A percentile compares a stretch with the other conserved stretches of the same genome.
Conservation (phyloP, 441 rosid genomes). For the Monsonia emarginata region DNA sequence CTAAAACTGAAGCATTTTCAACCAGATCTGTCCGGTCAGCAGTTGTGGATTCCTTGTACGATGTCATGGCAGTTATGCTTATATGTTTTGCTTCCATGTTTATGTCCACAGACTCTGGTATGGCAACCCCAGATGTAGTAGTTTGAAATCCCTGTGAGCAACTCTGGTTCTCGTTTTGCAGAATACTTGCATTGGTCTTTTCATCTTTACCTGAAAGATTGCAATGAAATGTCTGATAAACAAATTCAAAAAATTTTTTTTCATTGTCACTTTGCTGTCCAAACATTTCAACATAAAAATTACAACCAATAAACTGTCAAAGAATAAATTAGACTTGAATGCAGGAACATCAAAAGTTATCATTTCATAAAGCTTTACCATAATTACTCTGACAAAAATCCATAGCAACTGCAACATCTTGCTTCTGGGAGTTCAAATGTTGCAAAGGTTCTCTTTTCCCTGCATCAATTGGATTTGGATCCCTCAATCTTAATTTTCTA, state of each 20-base stretch:
- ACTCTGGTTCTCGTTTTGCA: conserved; percentile 19
- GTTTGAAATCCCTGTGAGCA: conserved; percentile 19
- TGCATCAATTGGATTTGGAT: conserved; percentile 7
- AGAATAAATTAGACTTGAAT: conserved; percentile 15
- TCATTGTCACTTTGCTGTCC: not conserved
- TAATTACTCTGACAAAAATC: conserved; percentile 23
- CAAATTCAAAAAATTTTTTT: not conserved
- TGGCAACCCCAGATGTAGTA: conserved; percentile 15
- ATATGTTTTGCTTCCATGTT: conserved; percentile 23
- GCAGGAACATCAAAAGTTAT: conserved; percentile 23
- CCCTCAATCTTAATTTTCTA: not conserved
- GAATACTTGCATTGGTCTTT: conserved; percentile 13
- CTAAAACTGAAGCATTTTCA: conserved; percentile 28
- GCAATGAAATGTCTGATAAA: conserved; percentile 19
- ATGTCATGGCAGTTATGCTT: conserved; percentile 36
- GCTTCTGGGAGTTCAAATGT: conserved; percentile 19
- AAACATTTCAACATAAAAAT: not conserved
- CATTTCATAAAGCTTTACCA: conserved; percentile 20
- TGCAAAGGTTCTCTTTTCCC: conserved; percentile 15
- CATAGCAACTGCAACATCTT: conserved; percentile 28
- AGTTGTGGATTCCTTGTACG: conserved; percentile 43
- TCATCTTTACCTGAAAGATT: conserved; percentile 18
- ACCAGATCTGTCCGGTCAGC: conserved; percentile 29
- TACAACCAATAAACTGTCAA: conserved; percentile 7
- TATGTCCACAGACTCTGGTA: conserved; percentile 14